These are phyloP conservation scores for Pythium brachiatum DNA, from an alignment of 352 stramenopile species.

Conservation along the genomic window DNA sequence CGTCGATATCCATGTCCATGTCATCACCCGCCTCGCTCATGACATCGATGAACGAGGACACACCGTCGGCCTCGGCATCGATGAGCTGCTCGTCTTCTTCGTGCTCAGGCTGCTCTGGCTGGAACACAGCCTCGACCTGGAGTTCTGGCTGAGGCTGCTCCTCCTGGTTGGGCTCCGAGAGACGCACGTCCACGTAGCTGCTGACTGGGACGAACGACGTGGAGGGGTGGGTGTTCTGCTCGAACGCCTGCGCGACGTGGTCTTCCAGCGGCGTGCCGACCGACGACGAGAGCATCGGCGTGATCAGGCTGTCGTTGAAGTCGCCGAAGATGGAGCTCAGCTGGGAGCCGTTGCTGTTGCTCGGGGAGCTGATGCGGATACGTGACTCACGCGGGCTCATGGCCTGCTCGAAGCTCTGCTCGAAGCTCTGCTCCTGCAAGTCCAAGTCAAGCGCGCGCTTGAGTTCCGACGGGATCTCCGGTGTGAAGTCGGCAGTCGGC, in stretches of 20 bases:
- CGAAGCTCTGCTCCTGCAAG: background rate
- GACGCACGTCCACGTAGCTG: slow-evolving; percentile 15
- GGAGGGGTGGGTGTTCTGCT: background rate
- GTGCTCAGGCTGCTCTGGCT: slow-evolving; percentile 9
- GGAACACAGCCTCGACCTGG: background rate
- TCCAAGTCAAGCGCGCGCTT: slow-evolving; percentile 10
- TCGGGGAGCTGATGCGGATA: slow-evolving; percentile 21
- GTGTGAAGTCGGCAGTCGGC: slow-evolving; percentile 36
- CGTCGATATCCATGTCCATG: slow-evolving; percentile 38
- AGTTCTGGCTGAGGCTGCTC: background rate
- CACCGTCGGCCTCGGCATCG: slow-evolving; percentile 27
- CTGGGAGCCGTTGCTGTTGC: slow-evolving; percentile 4
- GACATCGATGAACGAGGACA: slow-evolving; percentile 34
- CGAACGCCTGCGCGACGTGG: slow-evolving; percentile 1
- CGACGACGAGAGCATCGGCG: slow-evolving; percentile 20
- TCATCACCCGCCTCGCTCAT: slow-evolving; percentile 27
- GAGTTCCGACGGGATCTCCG: slow-evolving; percentile 30
- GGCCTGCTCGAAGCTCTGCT: background rate
- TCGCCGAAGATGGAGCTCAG: slow-evolving; percentile 13
- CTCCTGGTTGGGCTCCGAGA: background rate
- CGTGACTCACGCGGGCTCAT: slow-evolving; percentile 10
- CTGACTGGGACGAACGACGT: background rate
- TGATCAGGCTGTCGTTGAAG: slow-evolving; percentile 14
- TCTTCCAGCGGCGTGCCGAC: slow-evolving; percentile 19
- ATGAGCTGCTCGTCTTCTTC: slow-evolving; percentile 25